Conservation (phyloP, 306 rosid species). For the Prunus campanulata region DNA sequence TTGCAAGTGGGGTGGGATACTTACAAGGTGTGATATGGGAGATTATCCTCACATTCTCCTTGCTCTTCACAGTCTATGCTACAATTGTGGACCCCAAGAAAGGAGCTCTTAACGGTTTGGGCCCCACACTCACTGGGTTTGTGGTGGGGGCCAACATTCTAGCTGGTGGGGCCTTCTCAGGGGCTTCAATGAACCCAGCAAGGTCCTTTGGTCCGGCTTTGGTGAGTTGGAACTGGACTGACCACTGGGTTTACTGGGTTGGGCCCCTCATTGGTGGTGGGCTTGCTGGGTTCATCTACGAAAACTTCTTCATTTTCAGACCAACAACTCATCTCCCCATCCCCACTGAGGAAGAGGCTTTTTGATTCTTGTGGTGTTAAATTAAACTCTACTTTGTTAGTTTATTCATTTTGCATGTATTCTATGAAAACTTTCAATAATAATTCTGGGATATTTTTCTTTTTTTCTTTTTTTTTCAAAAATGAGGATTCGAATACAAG, state of each 20-base stretch:
- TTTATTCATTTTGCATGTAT: neutral
- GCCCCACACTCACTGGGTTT: constrained; percentile 70
- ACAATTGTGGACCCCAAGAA: constrained; percentile 88
- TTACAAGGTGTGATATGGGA: constrained; percentile 83
- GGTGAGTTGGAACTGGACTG: constrained; percentile 73
- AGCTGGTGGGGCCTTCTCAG: constrained; percentile 79
- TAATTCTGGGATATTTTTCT: neutral
- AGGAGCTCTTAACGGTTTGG: constrained; percentile 62
- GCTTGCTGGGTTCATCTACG: constrained; percentile 74
- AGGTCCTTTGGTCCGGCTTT: constrained; percentile 91
- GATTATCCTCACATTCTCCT: constrained; percentile 67
- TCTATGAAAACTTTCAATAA: neutral
- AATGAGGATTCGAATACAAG: no score
- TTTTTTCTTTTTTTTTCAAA: neutral
- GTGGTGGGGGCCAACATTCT: constrained; percentile 84
- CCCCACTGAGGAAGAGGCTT: constrained; percentile 31
- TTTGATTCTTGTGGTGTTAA: neutral
- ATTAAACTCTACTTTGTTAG: neutral
- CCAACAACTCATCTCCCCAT: constrained; percentile 43
- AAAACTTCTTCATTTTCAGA: constrained; percentile 62
- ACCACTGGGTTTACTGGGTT: constrained; percentile 94
- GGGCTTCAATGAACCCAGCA: constrained; percentile 89
- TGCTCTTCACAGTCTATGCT: constrained; percentile 72
- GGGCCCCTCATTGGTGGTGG: constrained; percentile 94
- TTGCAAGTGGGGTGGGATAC: constrained; percentile 71